Percentiles rank a stretch among this genome's conserved stretches.
Conservation (phyloP, 2,329 filamentous ascomycete species). For the Diaporthe sp. region DNA sequence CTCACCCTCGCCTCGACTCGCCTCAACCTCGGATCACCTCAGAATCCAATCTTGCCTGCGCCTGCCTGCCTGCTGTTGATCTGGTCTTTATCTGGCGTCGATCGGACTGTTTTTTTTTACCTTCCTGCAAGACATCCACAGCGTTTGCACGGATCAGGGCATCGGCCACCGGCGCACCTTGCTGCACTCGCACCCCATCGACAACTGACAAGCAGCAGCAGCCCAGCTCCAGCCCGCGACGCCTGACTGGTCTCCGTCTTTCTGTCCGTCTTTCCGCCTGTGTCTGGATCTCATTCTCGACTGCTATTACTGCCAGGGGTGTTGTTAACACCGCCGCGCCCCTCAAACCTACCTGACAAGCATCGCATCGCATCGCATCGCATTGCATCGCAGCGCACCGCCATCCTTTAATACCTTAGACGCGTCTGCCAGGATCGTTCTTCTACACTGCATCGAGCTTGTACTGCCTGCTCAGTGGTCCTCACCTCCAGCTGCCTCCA, state of each 20-base stretch:
- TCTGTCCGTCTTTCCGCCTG: neutral
- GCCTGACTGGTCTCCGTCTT: neutral
- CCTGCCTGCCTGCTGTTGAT: constrained; percentile 31
- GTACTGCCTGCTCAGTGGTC: constrained; percentile 16
- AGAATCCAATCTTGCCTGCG: constrained; percentile 36
- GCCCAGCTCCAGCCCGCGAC: constrained; percentile 2
- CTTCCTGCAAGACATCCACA: constrained; percentile 32
- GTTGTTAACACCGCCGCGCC: constrained; percentile 9
- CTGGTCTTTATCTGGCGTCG: constrained; percentile 24
- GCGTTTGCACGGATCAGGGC: constrained; percentile 31
- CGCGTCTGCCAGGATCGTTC: constrained; percentile 17
- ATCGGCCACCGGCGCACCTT: neutral
- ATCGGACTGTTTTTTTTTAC: constrained; percentile 22
- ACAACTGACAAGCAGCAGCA: constrained; percentile 7
- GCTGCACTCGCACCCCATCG: constrained; percentile 10
- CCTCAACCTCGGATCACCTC: constrained; percentile 20
- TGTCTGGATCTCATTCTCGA: neutral
- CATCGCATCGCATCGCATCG: constrained; percentile 13
- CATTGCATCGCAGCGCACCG: constrained; percentile 1
- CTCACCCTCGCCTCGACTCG: constrained; percentile 19
- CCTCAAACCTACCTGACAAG: constrained; percentile 4
- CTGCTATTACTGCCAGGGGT: constrained; percentile 14
- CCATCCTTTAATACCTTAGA: constrained; percentile 20
- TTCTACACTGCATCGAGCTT: neutral
- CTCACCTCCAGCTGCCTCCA: constrained; percentile 12